phyloP scores from a whole-genome alignment of 306 rosid species.

The Dryas alaskensis region DNA sequence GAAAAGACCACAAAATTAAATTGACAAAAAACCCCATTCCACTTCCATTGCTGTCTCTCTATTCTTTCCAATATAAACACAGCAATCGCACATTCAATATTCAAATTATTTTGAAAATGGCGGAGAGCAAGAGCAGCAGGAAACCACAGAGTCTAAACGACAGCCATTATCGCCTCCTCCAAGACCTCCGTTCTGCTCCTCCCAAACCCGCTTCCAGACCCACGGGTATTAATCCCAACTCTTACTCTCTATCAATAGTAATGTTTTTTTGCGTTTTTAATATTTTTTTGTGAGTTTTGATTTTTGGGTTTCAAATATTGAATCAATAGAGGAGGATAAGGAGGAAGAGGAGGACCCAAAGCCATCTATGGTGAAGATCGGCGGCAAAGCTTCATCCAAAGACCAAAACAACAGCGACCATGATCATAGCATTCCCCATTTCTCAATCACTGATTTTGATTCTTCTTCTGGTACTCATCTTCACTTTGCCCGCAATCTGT shows the following conservation, averaged over 20 bases:
- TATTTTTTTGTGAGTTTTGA: neutral
- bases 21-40: too few relatives aligned
- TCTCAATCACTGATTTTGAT: slow-evolving; percentile 55
- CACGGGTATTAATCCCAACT: slow-evolving; percentile 16
- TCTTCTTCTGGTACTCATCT: slow-evolving; percentile 31
- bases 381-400: slow-evolving; percentile 15
- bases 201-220: slow-evolving; percentile 42
- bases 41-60: too few relatives aligned
- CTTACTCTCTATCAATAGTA: neutral
- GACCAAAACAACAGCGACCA: neutral
- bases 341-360: slow-evolving; percentile 22
- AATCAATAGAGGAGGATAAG: slow-evolving; percentile 7
- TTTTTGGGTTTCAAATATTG: neutral
- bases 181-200: slow-evolving; percentile 62
- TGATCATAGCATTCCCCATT: slow-evolving; percentile 34
- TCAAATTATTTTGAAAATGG: slow-evolving; percentile 36
- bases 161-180: slow-evolving; percentile 77
- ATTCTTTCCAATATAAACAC: too few relatives aligned
- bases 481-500: neutral
- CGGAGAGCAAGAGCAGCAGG: slow-evolving; percentile 38
- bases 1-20: too few relatives aligned
- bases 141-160: slow-evolving; percentile 77
- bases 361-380: slow-evolving; percentile 23
- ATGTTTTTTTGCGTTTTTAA: neutral
- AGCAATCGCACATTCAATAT: too few relatives aligned